Base-by-base conservation (phyloP, 192 early-diverging fungal species). In the Rhizophagus clarus region DNA sequence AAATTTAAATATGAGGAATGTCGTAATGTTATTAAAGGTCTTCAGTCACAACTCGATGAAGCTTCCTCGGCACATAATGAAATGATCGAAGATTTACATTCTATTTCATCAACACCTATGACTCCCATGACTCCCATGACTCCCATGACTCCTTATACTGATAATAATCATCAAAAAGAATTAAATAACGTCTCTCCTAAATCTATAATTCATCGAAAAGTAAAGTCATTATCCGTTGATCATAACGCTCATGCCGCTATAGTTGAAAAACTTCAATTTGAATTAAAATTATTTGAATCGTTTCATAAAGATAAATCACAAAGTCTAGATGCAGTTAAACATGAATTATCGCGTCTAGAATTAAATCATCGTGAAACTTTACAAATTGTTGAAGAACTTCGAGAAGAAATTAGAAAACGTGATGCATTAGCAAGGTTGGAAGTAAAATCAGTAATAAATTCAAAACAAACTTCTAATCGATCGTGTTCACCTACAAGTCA, bases 371-470 rank as follows among this genome's bases (percentile, higher is more conserved):
- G 75, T 42, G 75, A 76, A 76, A 64, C n/a, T 10, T 31, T 76
- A 20, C 60, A 76, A 63, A 64, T 76, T 64, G 75, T 76, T 64
- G 75, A 76, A 40, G 75, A 76, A 63, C 61, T 76, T 40, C 60
- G 75, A 0, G 60, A 76, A 22, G 75, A 76, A 63, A 76, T 76
- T 63, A 76, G 61, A 56, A 61, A 6, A 26, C 75, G 75, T 76
- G 75, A 76, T 34, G 75, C 31, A 12, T 24, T 76, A 9, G 75
- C 75, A 9, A 56, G 40, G 26, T 28, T 63, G 31, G 61, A 76
- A 56, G 60, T 63, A 40, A 76, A 63, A 22, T 76, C 75, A 26
- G 61, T 76, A 37, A 31, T 31, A 15, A 28, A 31, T 40, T 76
- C 60, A 10, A 32, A 76, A 24, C 34, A 76, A 29, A 28, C 26